Base-by-base conservation (phyloP, 2,329 filamentous ascomycete genomes). In the Sporothrix sp. region DNA sequence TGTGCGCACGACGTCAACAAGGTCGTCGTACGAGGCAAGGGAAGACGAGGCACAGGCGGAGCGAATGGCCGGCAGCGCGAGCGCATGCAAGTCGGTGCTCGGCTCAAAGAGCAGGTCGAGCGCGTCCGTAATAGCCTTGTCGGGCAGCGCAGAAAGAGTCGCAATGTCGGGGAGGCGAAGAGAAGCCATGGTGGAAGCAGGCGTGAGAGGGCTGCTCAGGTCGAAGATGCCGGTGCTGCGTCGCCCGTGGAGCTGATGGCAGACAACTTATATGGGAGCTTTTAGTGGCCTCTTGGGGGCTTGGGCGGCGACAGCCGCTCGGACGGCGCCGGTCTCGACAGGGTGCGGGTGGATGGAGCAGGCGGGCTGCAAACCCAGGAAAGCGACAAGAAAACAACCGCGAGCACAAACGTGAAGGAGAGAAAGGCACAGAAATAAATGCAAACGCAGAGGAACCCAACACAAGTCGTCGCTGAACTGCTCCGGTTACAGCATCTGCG, bases 41-140 rank as follows among this genome's bases (percentile, higher is more conserved):
- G 70, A 65, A 9, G 60, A 90, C 2, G 70, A 65, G 10, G 60
- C 59, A 1, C 25, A 28, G 25, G 64, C 60, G 36, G 4, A 6
- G 16, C 71, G 72, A n/a, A 94, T 71, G 2, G 84, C 68, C 2
- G 85, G 85, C 6, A 87, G 64, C 14, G 85, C 78, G 13, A 93
- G 73, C 11, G 75, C 72, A 65, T 91, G 87, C 1, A 96, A 79
- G 46, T 82, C 78, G 0, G 76, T 71, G 49, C 84, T 89, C 14
- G 87, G 86, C 64, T 96, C 90, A 66, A 96, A 95, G 53, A 95
- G 81, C 3, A 82, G 74, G 67, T 94, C 86, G 44, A 95, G 77
- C 45, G 82, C 70, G 4, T 66, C 61, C 33, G 71, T 73, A 51
- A 85, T 75, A 18, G 75, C 68, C 25, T 71, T 60, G 27, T 78